A percentile compares a stretch with the other conserved stretches of the same genome.
Evolutionary conservation across 2,329 filamentous ascomycete species (phyloP).

Genomic region (Fusarium lyarnte): DNA sequence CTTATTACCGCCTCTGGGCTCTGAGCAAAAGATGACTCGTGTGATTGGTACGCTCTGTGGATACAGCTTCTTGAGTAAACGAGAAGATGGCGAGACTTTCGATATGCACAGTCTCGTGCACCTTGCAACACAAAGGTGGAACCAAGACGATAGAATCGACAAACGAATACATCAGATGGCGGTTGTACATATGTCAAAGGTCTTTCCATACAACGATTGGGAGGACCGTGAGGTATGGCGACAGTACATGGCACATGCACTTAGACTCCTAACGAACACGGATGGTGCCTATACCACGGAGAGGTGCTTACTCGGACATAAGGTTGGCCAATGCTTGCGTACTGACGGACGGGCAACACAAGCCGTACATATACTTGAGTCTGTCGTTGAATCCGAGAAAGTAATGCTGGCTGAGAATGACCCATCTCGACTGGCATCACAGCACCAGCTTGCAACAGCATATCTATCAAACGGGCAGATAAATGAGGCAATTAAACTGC

Average conservation of each 20-base stretch:
- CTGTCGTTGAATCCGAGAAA: rapidly evolving
- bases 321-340: not conserved
- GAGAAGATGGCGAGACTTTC: constrained; percentile 38
- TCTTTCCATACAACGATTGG: not conserved
- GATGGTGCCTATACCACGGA: rapidly evolving
- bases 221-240: not conserved
- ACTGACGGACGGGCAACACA: not conserved
- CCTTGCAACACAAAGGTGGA: constrained; percentile 44
- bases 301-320: rapidly evolving
- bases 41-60: constrained; percentile 47
- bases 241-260: not conserved
- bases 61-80: constrained; percentile 47
- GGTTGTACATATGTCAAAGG: not conserved
- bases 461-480: not conserved
- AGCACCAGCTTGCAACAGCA: rapidly evolving
- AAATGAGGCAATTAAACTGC: not conserved
- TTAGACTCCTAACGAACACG: not conserved
- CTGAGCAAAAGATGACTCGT: constrained; percentile 27
- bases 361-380: not conserved
- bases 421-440: rapidly evolving
- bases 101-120: constrained; percentile 53
- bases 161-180: not conserved
- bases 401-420: not conserved
- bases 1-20: constrained; percentile 39
- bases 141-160: not conserved